A percentile compares a stretch with the other conserved stretches of the same genome.
Conservation (phyloP, 257 asterid genomes). For the Solanum verrucosum region DNA sequence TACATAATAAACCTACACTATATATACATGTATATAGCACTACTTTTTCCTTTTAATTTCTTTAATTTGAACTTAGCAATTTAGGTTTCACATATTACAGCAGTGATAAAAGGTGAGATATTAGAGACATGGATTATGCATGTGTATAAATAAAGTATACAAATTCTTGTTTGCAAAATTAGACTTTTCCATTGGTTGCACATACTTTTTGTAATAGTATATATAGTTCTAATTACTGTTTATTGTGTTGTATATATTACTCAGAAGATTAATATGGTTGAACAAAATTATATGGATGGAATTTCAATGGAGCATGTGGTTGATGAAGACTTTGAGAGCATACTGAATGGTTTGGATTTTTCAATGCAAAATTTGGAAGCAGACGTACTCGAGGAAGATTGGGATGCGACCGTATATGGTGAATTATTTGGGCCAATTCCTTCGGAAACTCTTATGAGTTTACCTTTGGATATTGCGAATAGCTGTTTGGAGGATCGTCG, state of each 20-base stretch:
- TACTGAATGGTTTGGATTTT: constrained; percentile 48
- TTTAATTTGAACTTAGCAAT: neutral
- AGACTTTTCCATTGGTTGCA: neutral
- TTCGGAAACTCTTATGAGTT: constrained; percentile 27
- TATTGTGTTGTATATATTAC: constrained; percentile 1
- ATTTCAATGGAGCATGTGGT: constrained; percentile 13
- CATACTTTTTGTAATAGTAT: neutral
- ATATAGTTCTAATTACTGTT: neutral
- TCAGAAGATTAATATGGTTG: constrained; percentile 39
- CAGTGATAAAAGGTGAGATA: neutral
- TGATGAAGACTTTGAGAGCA: constrained; percentile 30
- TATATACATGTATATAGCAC: neutral
- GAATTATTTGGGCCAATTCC: constrained; percentile 58
- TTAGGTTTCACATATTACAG: neutral
- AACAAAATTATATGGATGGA: constrained; percentile 36
- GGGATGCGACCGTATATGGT: constrained; percentile 38
- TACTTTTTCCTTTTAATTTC: neutral
- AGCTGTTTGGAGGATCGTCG: constrained; percentile 1
- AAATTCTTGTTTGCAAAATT: neutral
- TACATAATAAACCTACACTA: neutral
- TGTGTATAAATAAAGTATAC: neutral
- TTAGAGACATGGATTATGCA: neutral
- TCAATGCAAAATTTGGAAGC: constrained; percentile 59
- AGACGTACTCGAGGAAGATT: constrained; percentile 30
- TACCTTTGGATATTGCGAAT: constrained; percentile 9